A percentile compares a stretch with the other conserved stretches of the same genome.
Evolutionary conservation across 2,329 filamentous ascomycete genomes (phyloP).

Genomic region (Aureobasidium sp.): DNA sequence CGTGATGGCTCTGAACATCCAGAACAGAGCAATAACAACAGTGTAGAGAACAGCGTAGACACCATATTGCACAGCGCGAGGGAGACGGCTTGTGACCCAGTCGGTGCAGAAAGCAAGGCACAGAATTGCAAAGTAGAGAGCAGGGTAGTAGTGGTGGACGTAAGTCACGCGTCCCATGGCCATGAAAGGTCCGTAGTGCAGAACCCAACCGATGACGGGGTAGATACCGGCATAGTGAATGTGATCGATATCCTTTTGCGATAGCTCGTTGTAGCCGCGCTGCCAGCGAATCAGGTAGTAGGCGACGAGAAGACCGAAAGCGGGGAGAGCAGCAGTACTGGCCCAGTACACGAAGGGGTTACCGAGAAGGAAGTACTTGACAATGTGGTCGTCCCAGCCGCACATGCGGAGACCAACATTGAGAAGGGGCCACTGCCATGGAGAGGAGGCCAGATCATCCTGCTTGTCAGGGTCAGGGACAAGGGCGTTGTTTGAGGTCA

Average conservation of each 20-base stretch:
- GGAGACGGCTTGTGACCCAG: constrained; percentile 67
- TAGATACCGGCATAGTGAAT: constrained; percentile 93
- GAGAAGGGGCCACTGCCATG: constrained; percentile 98
- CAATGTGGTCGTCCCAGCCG: constrained; percentile 88
- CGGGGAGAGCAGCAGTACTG: constrained; percentile 69
- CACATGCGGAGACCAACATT: constrained; percentile 97
- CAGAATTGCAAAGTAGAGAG: constrained; percentile 93
- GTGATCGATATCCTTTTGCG: constrained; percentile 73
- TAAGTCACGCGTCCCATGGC: constrained; percentile 99
- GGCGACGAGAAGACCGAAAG: constrained; percentile 63
- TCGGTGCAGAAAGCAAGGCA: constrained; percentile 81
- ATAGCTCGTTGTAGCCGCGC: constrained; percentile 82
- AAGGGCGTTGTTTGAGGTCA: constrained; percentile 98
- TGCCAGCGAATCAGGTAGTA: constrained; percentile 96
- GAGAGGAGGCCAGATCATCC: constrained; percentile 90
- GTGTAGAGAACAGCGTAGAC: constrained; percentile 71
- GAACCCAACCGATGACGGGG: constrained; percentile 85
- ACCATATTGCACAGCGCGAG: constrained; percentile 55
- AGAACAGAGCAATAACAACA: constrained; percentile 71
- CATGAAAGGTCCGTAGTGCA: constrained; percentile 93
- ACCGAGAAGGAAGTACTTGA: constrained; percentile 97
- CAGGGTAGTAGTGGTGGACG: constrained; percentile 98
- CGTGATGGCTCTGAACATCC: constrained; percentile 86
- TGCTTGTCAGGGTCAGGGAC: constrained; percentile 98
- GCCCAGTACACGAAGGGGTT: constrained; percentile 97